phyloP scores from a whole-genome alignment of 176 grass and related monocot genomes.

The Carex scoparia region DNA sequence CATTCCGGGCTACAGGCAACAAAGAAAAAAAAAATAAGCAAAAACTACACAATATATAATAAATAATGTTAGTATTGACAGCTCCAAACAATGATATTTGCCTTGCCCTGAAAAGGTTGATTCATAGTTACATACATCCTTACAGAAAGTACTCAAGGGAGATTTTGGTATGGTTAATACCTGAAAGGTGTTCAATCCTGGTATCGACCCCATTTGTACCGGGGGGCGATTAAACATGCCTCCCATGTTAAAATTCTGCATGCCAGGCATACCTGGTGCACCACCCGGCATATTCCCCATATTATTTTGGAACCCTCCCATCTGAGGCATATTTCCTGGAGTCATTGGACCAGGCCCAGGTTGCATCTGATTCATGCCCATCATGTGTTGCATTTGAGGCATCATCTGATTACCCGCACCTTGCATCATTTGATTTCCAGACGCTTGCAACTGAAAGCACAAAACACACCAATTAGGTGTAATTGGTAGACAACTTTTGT shows the following conservation, averaged over 20 bases:
- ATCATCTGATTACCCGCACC: constrained; percentile 72
- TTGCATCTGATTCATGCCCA: constrained; percentile 72
- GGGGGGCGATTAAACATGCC: constrained; percentile 77
- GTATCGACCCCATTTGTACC: constrained; percentile 64
- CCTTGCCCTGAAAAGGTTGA: not conserved
- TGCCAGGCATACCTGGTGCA: constrained; percentile 40
- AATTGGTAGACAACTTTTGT: not conserved
- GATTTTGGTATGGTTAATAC: constrained; percentile 21
- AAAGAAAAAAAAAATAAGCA: not conserved
- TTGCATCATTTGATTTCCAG: constrained; percentile 49
- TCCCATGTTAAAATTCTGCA: constrained; percentile 76
- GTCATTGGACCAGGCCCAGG: constrained; percentile 31
- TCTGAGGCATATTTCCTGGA: constrained; percentile 47
- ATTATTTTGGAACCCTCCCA: constrained; percentile 70
- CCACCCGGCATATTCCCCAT: constrained; percentile 66
- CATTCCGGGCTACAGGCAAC: constrained; percentile 54
- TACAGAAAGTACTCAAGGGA: not conserved
- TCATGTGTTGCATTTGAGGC: constrained; percentile 79
- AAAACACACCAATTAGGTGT: not conserved
- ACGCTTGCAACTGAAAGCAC: not conserved
- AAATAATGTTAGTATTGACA: not conserved
- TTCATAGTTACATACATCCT: not conserved
- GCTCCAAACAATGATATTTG: not conserved
- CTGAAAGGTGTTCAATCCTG: constrained; percentile 71
- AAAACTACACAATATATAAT: not conserved